Evolutionary conservation across 2,329 filamentous ascomycete genomes (phyloP), one percentile per base, ranked within the genome.

Genomic region (Cladosporium halotolerans): DNA sequence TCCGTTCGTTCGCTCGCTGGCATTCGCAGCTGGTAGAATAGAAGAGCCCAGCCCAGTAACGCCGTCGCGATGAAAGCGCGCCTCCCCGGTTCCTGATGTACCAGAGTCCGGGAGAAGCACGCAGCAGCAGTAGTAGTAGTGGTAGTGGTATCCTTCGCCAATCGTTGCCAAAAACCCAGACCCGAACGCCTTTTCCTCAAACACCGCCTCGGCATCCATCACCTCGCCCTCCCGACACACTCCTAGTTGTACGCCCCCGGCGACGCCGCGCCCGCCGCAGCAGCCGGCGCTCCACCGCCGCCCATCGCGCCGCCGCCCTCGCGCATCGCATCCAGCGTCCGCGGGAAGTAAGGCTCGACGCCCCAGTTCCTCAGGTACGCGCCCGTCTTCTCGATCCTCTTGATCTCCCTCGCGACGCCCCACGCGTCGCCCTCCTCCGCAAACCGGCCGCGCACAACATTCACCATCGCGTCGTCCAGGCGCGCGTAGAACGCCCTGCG

Each of bases 321-420:
- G 9, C 66, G 58, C 76, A 79, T 79, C 23, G 74, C 69, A 32
- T 77, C 75, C 23, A 79, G 68, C 13, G 76, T 78, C 19, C 69
- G 65, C 4, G 76, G 75, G 63, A 79, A 79, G 63, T 79, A 79
- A 4, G 74, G 74, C 64, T 79, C 75, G 19, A 79, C 71, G 43
- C 76, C 76, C 63, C 74, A 77, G 33, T 76, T 77, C 57, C 72
- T 66, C 41, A 79, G 66, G 55, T 78, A 79, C 38, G 68, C 71
- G 14, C 76, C 76, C 8, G 76, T 79, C 72, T 79, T 79, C 67
- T 79, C 76, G 55, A 79, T 77, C 48, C 76, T 68, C 72, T 79
- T 79, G 59, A 79, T 76, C 62, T 79, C 76, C 45, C 76, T 64
- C 60, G 69, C 67, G 13, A 79, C 75, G 19, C 73, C 72, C 76